Evolutionary conservation across 768 basidiomycete genomes (phyloP), one percentile per base, ranked within the genome.

Genomic region (Hygrophorus russula): DNA sequence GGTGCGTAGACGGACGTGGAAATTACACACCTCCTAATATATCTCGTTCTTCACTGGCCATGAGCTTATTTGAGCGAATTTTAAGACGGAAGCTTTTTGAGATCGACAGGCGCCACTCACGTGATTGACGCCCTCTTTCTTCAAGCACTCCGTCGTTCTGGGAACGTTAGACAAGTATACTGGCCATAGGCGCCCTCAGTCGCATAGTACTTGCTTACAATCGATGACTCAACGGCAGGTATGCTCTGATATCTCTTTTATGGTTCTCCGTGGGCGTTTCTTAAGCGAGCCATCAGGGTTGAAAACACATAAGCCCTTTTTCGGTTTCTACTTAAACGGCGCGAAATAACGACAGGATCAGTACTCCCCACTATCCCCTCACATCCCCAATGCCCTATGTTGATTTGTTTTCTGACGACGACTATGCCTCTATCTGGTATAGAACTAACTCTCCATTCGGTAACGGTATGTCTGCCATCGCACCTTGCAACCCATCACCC

Each of bases 401-500:
- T 56, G 78, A 84, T 55, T 54, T 86, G 45, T 62, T 74, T 50
- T 73, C 74, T 48, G 53, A 57, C 29, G 71, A 76, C 51, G 83
- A 85, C 68, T 76, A 76, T 57, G 78, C 76, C 40, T 76, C 80
- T 14, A 72, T 87, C 44, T 80, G 70, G 69, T 88, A 87, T 63
- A 70, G 56, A 43, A 82, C 85, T 12, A 85, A 83, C 58, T 66
- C 80, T 3, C 52, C 59, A 0, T 66, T 63, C 49, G 64, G 66
- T 51, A 80, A 77, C 53, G 80, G 24, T 24, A 24, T 24, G 24
- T 24, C 24, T 24, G 7, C 4, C 3, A 24, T 24, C 24, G 24
- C 24, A 24, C 24, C 4, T 24, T 7, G 7, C 4, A 24, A 3
- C 24, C 24, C 4, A 3, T 24, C 3, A 3, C 24, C 24, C 24